Percentiles rank a stretch among this genome's conserved stretches.
Evolutionary conservation across 805 yeast species (phyloP).

Genomic region (Starmera dryadoides): DNA sequence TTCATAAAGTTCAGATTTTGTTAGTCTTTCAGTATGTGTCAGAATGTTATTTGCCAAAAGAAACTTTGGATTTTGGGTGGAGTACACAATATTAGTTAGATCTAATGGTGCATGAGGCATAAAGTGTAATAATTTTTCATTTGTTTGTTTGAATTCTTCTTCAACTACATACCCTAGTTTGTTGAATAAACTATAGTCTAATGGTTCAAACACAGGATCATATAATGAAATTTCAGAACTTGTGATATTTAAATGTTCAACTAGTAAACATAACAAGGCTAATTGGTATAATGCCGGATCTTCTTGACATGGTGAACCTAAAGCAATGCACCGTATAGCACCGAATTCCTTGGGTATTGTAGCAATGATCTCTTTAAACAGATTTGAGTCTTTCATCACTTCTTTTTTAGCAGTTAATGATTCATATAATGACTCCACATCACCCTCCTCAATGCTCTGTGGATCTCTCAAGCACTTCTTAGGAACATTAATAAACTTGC

Average conservation of each 20-base stretch:
- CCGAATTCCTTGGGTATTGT: conserved; percentile 12
- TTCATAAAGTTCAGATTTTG: conserved; percentile 32
- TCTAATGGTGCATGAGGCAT: conserved; percentile 72
- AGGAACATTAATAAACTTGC: neutral
- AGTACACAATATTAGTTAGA: conserved; percentile 36
- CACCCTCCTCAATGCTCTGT: neutral
- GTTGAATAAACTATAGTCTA: conserved; percentile 34
- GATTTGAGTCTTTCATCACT: conserved; percentile 17
- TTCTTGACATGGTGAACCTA: conserved; percentile 59
- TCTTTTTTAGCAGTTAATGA: conserved; percentile 12
- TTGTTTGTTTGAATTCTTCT: conserved; percentile 4
- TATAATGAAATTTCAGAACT: conserved; percentile 35
- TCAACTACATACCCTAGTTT: conserved; percentile 14
- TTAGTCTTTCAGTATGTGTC: conserved; percentile 47
- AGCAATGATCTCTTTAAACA: conserved; percentile 21
- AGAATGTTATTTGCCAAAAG: conserved; percentile 45
- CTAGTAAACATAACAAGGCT: conserved; percentile 44
- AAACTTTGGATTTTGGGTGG: conserved; percentile 25
- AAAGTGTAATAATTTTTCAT: conserved; percentile 36
- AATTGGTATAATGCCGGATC: conserved; percentile 59
- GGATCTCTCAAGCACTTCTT: neutral
- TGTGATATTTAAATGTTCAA: conserved; percentile 16
- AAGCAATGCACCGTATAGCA: conserved; percentile 57
- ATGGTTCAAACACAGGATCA: conserved; percentile 55
- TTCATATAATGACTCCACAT: conserved; percentile 2